Evolutionary conservation across 2,329 filamentous ascomycete species (phyloP), one percentile per base, ranked within the genome.

Genomic region (Paramyrothecium sp.): DNA sequence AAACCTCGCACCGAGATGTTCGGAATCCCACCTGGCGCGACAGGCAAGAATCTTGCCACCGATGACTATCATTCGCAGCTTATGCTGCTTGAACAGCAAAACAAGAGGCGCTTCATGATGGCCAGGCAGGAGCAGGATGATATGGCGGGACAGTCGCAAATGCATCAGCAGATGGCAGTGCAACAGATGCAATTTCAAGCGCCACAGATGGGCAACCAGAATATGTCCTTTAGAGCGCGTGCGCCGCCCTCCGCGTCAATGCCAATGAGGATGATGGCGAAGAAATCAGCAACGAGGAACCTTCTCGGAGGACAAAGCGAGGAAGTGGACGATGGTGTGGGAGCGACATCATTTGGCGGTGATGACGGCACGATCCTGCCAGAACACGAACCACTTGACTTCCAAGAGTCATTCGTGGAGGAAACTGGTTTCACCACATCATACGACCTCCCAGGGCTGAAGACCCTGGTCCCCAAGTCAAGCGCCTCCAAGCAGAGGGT

Each of bases 21-120:
- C 56, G 59, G 30, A 33, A 33, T 44, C 13, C 38, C 5, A 44
- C 10, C 26, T 4, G 26, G 26, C 26, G 20, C 7, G 3, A 16
- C 30, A 11, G 51, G 10, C 26, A 19, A 20, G 73, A 94, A 92
- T 69, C 90, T 93, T 70, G 90, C 90, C 20, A 79, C 94, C 50
- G 90, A 93, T 72, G 90, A 94, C 71, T 94, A 94, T 67, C 90
- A 94, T 76, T 92, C 93, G 90, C 90, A 94, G 71, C 76, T 94
- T 69, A 94, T 93, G 90, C 76, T 93, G 53, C 81, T 94, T 16
- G 90, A 94, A 73, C 90, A 93, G 73, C 90, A 94, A 74, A 94
- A 94, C 67, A 94, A 93, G 80, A 93, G 92, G 74, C 81, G 90
- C n/a, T 54, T 57, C 17, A 48, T 34, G 41, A 30, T 33, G 21